Percentiles rank a stretch among this genome's conserved stretches.
phyloP scores from a whole-genome alignment of 495 filamentous ascomycete species.

The Penicillium egyptiacum region DNA sequence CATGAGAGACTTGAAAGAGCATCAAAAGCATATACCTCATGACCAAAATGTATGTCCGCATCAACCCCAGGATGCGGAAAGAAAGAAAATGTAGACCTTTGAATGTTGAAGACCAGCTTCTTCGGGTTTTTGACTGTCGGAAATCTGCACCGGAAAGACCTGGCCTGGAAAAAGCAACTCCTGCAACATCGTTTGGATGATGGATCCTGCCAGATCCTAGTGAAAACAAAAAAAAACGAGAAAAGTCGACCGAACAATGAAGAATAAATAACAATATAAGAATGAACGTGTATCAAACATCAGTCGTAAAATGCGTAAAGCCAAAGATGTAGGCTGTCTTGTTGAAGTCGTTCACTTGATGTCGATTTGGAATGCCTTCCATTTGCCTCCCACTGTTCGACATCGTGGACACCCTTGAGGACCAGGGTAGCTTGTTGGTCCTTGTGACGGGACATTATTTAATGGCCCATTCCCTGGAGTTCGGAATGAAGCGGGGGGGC shows the following conservation, averaged over 20 bases:
- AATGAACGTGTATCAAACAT: constrained; percentile 31
- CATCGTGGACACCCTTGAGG: constrained; percentile 53
- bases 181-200: constrained; percentile 7
- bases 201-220: background rate
- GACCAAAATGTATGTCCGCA: constrained; percentile 10
- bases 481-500: constrained; percentile 40
- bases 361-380: constrained; percentile 56
- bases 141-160: constrained; percentile 23
- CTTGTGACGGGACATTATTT: constrained; percentile 29
- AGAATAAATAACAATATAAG: constrained; percentile 16
- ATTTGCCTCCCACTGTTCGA: constrained; percentile 49
- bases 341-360: constrained; percentile 40
- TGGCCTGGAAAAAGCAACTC: constrained; percentile 3
- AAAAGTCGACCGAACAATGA: background rate
- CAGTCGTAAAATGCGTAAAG: constrained; percentile 45
- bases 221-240: background rate
- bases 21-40: constrained; percentile 19
- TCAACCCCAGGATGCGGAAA: constrained; percentile 22
- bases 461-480: constrained; percentile 38
- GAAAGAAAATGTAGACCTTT: constrained; percentile 17
- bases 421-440: constrained; percentile 43
- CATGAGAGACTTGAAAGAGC: constrained; percentile 8
- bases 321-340: constrained; percentile 18
- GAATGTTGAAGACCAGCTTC: constrained; percentile 30
- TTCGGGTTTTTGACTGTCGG: constrained; percentile 21